Evolutionary conservation across 2,329 filamentous ascomycete genomes (phyloP), one percentile per base, ranked within the genome.

Genomic region (Nemania sp.): DNA sequence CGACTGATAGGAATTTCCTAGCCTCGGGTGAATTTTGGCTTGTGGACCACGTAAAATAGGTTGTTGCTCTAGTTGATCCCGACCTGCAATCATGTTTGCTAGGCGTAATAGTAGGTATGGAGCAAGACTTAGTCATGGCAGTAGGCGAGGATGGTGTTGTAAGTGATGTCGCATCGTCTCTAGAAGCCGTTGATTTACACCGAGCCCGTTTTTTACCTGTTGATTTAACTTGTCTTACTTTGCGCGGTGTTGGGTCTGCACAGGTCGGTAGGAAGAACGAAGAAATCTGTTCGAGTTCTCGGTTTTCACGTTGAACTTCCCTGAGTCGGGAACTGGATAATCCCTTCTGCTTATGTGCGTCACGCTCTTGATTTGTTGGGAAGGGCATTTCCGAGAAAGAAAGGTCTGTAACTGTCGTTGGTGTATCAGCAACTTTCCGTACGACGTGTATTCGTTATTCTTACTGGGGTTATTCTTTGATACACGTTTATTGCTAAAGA

Each of bases 341-440:
- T 27, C 67, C 58, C 49, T 76, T 76, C 45, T 74, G 68, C 56
- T 70, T 68, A 11, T 61, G 22, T 20, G 71, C 62, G 35, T 64
- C 66, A 38, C 68, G 65, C 26, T 67, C 75, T 58, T 73, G 66
- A 3, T 76, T 69, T 55, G 77, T 78, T 24, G 84, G 76, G 68
- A 86, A 84, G 8, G 79, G 74, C 82, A 87, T 85, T 58, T 85
- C 80, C 27, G 86, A 86, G 69, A 87, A 88, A 1, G 80, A 79
- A 20, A 89, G 79, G 67, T 88, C 86, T 4, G 82, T 77, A 29
- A 87, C 87, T 88, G 66, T 47, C 13, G 22, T 38, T 13, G 11
- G 56, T 18, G 35, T 26, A 38, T 67, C 54, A 68, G 53, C 26
- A n/a, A 32, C 43, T n/a, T 57, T n/a, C 24, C 18, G 52, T 20